Base-by-base conservation (phyloP, 2,329 filamentous ascomycete genomes). In the Cladosporium cucumerinum region DNA sequence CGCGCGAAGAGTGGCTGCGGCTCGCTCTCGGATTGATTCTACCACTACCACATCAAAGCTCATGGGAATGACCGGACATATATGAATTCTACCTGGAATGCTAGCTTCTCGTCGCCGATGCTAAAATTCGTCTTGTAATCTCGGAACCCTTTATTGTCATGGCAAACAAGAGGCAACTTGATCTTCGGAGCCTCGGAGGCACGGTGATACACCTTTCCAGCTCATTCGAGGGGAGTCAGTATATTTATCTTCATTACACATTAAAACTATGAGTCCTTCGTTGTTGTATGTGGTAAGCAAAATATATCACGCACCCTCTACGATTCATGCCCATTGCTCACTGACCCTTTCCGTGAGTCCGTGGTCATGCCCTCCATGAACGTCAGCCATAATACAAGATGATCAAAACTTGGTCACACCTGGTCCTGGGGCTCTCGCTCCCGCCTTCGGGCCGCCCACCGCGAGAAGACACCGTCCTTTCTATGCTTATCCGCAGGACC, bases 31-130 rank as follows among this genome's bases (percentile, higher is more conserved):
- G 74, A 76, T 61, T 71, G 69, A 2, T 74, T 72, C 39, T 76
- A 76, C 65, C 73, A 77, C 59, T 76, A 76, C 51, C 68, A 75
- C 2, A 66, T 76, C 51, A 77, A 77, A 65, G 73, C 73, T 32
- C 75, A 76, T 57, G 67, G 73, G 32, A 75, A 77, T 66, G 70
- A 77, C 49, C 69, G 67, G 60, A 66, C 3, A 66, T 64, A 8
- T 77, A 72, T 55, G 58, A 51, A 2, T 48, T 58, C 3, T 74
- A 76, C 60, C 68, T 72, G 5, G 69, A 74, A 25, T 71, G 73
- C 26, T 76, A 72, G 70, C 66, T 68, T 11, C 25, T 69, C 5
- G 73, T 71, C 23, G 73, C 72, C 4, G 72, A 75, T 62, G 73
- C 71, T 7, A 75, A 72, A 3, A 76, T 77, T 25, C 68, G 65